phyloP scores from a whole-genome alignment of 352 stramenopile species.

The Phytopythium kandeliae region DNA sequence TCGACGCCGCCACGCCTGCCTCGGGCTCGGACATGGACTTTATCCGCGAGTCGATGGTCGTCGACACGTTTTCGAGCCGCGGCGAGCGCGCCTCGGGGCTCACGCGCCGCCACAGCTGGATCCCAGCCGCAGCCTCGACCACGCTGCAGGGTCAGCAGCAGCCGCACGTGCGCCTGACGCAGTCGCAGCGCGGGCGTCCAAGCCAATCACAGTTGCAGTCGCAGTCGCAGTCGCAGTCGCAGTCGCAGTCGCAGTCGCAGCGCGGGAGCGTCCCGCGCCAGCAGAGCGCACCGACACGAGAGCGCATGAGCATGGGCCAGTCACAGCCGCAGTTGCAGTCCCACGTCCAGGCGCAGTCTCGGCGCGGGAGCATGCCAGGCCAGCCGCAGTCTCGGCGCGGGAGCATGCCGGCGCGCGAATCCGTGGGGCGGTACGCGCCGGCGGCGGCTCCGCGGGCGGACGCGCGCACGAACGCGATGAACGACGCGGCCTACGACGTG shows the following conservation, averaged over 20 bases:
- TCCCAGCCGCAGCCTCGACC: slow-evolving; percentile 29
- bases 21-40: slow-evolving; percentile 57
- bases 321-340: no score
- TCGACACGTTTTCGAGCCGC: slow-evolving; percentile 45
- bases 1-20: slow-evolving; percentile 48
- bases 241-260: slow-evolving; percentile 4
- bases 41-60: slow-evolving; percentile 57
- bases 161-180: no score
- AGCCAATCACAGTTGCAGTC: not conserved
- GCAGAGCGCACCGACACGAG: no score
- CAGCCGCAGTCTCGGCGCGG: slow-evolving; percentile 4
- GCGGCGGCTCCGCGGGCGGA: slow-evolving; percentile 5
- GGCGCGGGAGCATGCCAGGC: not conserved
- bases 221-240: no score
- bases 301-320: not conserved
- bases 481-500: slow-evolving; percentile 51
- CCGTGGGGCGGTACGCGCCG: not conserved
- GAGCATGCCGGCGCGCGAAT: slow-evolving; percentile 1
- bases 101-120: slow-evolving; percentile 46
- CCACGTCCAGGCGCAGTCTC: slow-evolving; percentile 4
- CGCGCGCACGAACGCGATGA: slow-evolving; percentile 3
- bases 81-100: slow-evolving; percentile 21
- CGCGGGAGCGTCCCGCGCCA: not conserved
- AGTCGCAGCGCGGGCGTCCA: slow-evolving; percentile 1
- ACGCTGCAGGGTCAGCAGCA: slow-evolving; percentile 20